Percentiles rank a stretch among this genome's conserved stretches.
These are phyloP conservation scores for Zygotorulaspora danielsina DNA, from an alignment of 805 yeast species.

Conservation along the genomic window DNA sequence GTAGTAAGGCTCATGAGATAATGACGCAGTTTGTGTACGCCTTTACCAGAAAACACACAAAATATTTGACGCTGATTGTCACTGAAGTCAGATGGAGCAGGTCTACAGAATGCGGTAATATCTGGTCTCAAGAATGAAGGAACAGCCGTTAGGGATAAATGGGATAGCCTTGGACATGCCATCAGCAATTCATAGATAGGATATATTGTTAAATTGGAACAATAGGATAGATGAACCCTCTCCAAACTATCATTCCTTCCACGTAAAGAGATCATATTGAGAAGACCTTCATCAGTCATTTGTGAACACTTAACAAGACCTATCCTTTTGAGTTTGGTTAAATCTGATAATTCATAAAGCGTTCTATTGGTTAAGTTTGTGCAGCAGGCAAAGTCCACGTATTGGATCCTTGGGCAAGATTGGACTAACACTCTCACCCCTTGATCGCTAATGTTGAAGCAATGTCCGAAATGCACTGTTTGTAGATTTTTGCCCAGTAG, in stretches of 20 bases:
- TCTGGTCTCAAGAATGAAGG: slow-evolving; percentile 83
- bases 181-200: slow-evolving; percentile 73
- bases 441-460: slow-evolving; percentile 81
- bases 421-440: slow-evolving; percentile 75
- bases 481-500: slow-evolving; percentile 75
- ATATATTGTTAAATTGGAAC: slow-evolving; percentile 70
- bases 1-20: slow-evolving; percentile 48
- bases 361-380: slow-evolving; percentile 81
- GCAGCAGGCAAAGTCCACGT: slow-evolving; percentile 94
- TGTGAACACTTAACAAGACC: slow-evolving; percentile 89
- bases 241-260: slow-evolving; percentile 79
- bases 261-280: slow-evolving; percentile 60
- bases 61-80: slow-evolving; percentile 79
- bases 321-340: slow-evolving; percentile 80
- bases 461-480: slow-evolving; percentile 90
- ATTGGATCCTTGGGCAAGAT: slow-evolving; percentile 78
- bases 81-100: slow-evolving; percentile 88
- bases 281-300: slow-evolving; percentile 80
- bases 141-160: slow-evolving; percentile 87
- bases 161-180: slow-evolving; percentile 83
- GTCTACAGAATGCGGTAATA: slow-evolving; percentile 80
- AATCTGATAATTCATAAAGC: slow-evolving; percentile 65
- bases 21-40: slow-evolving; percentile 71
- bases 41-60: slow-evolving; percentile 91
- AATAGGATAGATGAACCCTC: slow-evolving; percentile 88